Conservation (phyloP, 2,329 filamentous ascomycete species). For the Allantophomopsis cytisporea region DNA sequence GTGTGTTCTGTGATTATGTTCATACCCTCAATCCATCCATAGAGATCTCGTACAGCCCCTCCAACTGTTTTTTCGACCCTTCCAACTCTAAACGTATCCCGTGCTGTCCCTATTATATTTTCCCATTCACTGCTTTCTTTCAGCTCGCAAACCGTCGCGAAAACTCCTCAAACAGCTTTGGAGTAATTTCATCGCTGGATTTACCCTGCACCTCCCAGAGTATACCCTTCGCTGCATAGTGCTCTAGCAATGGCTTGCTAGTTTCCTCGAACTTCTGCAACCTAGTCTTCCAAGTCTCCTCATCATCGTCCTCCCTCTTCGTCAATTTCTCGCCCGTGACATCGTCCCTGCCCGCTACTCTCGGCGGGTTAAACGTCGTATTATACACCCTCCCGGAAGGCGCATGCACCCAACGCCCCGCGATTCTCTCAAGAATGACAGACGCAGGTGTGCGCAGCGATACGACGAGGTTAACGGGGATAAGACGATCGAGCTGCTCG, state of each 20-base stretch:
- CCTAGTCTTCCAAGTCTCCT: constrained; percentile 71
- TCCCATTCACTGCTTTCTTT: too few relatives aligned
- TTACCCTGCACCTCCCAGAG: constrained; percentile 79
- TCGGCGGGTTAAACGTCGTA: constrained; percentile 79
- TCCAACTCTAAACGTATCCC: too few relatives aligned
- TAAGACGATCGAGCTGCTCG: constrained; percentile 57
- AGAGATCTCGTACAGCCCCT: too few relatives aligned
- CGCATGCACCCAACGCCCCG: constrained; percentile 86
- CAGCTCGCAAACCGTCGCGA: constrained; percentile 51
- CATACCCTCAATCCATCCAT: too few relatives aligned
- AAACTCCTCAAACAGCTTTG: constrained; percentile 76
- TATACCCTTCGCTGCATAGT: constrained; percentile 75
- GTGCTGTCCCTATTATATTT: too few relatives aligned
- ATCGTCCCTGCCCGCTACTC: constrained; percentile 71
- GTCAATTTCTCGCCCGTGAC: constrained; percentile 78
- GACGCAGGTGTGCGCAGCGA: constrained; percentile 74
- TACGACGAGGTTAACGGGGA: constrained; percentile 92
- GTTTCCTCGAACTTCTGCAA: constrained; percentile 79
- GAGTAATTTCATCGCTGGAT: constrained; percentile 89
- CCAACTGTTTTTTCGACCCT: too few relatives aligned
- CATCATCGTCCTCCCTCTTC: constrained; percentile 73
- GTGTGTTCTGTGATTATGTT: too few relatives aligned
- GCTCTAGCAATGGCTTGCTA: constrained; percentile 71
- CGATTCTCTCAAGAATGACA: constrained; percentile 81
- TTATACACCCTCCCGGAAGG: constrained; percentile 91